Evolutionary conservation across 2,329 filamentous ascomycete species (phyloP), one percentile per base, ranked within the genome.

Genomic region (Seiridium unicorne): DNA sequence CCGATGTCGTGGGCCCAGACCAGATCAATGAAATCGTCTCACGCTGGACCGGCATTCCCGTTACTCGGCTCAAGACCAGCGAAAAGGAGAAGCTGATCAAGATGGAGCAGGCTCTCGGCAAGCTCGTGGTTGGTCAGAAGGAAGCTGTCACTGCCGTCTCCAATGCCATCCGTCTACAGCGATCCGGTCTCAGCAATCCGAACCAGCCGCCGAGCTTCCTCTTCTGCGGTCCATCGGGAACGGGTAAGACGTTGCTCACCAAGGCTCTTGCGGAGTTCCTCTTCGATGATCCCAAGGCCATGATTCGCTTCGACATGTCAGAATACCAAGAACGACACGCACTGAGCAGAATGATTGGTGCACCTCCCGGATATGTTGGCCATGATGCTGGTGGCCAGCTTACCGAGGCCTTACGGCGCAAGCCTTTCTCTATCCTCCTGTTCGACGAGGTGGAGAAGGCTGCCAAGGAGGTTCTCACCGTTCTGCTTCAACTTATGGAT

Each of bases 291-390:
- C 80, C 94, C 34, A 97, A 97, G 80, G 83, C 94, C 40, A 98
- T 99, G 95, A 97, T 99, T 69, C 90, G 95, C 44, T 96, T 99
- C 79, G 95, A 99, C 74, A 99, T 99, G 95, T 98, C 94, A 4
- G 95, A 99, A 77, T 99, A 99, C 76, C 96, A 99, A 76, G 95
- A 99, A 77, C 89, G 94, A 4, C 95, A 99, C 74, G 90, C 94
- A 0, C 85, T 99, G 11, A 96, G 92, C 73, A 88, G 95, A 62
- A 97, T 99, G 92, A 99, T 99, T 68, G 95, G 95, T 73, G 93
- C 95, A 26, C 95, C 95, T 26, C 95, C 95, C 4, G 95, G 95
- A 64, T 99, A 99, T 67, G 93, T 99, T 61, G 95, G 95, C 13
- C 94, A 99, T 73, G 95, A 99, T 71, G 88, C 95, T 38, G 95